A percentile compares a stretch with the other conserved stretches of the same genome.
These are phyloP conservation scores for Chaetomiaceae sp. DNA, from an alignment of 2,329 filamentous ascomycete genomes.

Conservation along the genomic window DNA sequence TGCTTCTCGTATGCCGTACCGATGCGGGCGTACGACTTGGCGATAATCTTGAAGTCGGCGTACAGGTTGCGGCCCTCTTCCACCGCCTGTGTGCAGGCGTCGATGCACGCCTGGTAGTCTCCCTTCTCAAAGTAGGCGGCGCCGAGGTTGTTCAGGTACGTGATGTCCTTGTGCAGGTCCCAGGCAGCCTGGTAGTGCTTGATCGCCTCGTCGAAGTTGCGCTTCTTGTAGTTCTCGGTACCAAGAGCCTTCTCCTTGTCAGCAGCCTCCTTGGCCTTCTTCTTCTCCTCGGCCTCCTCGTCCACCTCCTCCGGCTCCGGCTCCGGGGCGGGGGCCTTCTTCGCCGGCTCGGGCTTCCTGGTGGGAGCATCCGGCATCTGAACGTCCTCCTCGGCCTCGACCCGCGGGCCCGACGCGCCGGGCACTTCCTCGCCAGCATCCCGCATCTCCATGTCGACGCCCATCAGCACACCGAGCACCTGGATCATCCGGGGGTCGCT, in stretches of 20 bases:
- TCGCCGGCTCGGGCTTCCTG: conserved; percentile 41
- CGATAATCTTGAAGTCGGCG: conserved; percentile 96
- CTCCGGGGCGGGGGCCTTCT: conserved; percentile 51
- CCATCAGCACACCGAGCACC: conserved; percentile 88
- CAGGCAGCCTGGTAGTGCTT: conserved; percentile 92
- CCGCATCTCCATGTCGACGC: conserved; percentile 79
- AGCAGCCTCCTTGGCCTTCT: conserved; percentile 85
- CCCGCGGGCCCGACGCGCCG: conserved; percentile 29
- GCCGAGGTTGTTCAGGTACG: conserved; percentile 93
- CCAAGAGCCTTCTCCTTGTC: conserved; percentile 93
- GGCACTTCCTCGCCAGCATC: conserved; percentile 33
- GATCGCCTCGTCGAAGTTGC: conserved; percentile 91
- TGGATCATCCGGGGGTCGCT: conserved; percentile 87
- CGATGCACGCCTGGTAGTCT: conserved; percentile 82
- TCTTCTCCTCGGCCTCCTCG: conserved; percentile 77
- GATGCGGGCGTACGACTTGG: conserved; percentile 96
- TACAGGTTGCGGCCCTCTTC: conserved; percentile 84
- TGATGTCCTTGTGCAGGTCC: conserved; percentile 93
- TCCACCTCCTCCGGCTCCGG: conserved; percentile 65
- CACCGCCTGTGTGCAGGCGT: conserved; percentile 80
- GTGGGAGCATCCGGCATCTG: conserved; percentile 66
- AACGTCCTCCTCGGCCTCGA: conserved; percentile 64
- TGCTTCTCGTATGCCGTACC: conserved; percentile 90
- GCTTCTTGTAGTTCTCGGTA: conserved; percentile 97
- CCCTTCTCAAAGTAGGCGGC: conserved; percentile 96